Conservation (phyloP, 2,329 filamentous ascomycete genomes). For the Colletotrichum chlorophyti region DNA sequence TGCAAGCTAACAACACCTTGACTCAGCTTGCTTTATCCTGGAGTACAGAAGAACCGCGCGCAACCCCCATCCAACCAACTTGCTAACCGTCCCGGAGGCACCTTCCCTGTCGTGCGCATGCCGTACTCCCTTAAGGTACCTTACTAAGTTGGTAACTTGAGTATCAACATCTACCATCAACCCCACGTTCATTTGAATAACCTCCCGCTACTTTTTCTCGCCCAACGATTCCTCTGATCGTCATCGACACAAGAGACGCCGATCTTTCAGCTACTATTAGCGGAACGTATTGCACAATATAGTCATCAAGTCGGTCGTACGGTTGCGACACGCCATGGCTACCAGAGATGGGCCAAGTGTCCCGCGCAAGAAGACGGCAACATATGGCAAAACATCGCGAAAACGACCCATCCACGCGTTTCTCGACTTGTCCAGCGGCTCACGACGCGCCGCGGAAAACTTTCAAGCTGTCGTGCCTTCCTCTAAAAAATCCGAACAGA, state of each 20-base stretch:
- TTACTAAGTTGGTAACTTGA: neutral
- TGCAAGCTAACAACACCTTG: too few species aligned
- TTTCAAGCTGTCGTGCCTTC: neutral
- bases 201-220: neutral
- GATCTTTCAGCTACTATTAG: too few species aligned
- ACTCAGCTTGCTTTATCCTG: too few species aligned
- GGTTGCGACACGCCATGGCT: constrained; percentile 15
- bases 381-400: constrained; percentile 29
- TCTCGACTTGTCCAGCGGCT: constrained; percentile 15
- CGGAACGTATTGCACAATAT: too few species aligned
- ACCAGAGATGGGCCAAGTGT: constrained; percentile 21
- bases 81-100: too few species aligned
- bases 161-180: neutral
- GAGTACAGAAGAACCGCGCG: too few species aligned
- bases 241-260: too few species aligned
- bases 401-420: constrained; percentile 27
- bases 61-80: too few species aligned
- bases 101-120: too few species aligned
- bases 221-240: too few species aligned
- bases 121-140: too few species aligned
- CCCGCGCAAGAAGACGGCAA: constrained; percentile 26
- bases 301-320: neutral
- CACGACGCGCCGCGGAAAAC: constrained; percentile 4
- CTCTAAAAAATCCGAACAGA: neutral
- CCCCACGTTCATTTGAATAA: neutral